Evolutionary conservation across 768 basidiomycete genomes (phyloP).

Genomic region (Lactarius psammicola): DNA sequence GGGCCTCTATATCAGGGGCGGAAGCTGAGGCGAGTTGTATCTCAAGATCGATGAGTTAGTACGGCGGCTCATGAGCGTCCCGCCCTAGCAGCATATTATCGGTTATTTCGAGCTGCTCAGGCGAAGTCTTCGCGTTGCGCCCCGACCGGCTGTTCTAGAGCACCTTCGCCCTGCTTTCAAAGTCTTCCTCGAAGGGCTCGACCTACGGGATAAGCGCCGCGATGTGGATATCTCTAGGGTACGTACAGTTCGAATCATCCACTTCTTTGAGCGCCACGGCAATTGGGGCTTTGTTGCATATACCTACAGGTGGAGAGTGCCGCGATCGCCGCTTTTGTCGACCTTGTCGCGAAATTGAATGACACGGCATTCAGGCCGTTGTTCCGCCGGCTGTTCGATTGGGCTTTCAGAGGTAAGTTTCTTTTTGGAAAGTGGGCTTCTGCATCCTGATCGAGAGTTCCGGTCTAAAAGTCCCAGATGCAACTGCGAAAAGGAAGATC

Average conservation of each 20-base stretch:
- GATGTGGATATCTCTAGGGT: slow-evolving; percentile 32
- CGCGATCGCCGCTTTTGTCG: slow-evolving; percentile 73
- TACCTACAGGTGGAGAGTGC: slow-evolving; percentile 50
- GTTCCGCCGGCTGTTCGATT: slow-evolving; percentile 90
- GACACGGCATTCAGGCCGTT: slow-evolving; percentile 88
- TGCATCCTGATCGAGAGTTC: slow-evolving; percentile 4
- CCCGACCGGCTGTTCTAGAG: slow-evolving; percentile 22
- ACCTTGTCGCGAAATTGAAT: slow-evolving; percentile 89
- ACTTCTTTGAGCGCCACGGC: not conserved
- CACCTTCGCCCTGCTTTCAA: slow-evolving; percentile 26
- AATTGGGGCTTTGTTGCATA: not conserved
- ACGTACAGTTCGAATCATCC: slow-evolving; percentile 4
- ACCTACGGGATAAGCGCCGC: slow-evolving; percentile 20
- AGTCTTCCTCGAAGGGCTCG: slow-evolving; percentile 27
- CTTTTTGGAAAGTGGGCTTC: no score
- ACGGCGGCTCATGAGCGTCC: not conserved
- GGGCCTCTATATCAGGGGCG: slow-evolving; percentile 45
- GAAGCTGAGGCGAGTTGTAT: slow-evolving; percentile 23
- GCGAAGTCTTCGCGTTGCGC: slow-evolving; percentile 23
- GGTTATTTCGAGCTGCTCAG: slow-evolving; percentile 27
- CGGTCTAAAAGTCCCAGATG: slow-evolving; percentile 30
- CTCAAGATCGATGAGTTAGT: not conserved
- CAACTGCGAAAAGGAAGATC: slow-evolving; percentile 49
- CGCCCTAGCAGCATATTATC: slow-evolving; percentile 12
- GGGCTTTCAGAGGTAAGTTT: slow-evolving; percentile 67